Conservation (phyloP, 2,329 filamentous ascomycete genomes). For the Eutypa lata region DNA sequence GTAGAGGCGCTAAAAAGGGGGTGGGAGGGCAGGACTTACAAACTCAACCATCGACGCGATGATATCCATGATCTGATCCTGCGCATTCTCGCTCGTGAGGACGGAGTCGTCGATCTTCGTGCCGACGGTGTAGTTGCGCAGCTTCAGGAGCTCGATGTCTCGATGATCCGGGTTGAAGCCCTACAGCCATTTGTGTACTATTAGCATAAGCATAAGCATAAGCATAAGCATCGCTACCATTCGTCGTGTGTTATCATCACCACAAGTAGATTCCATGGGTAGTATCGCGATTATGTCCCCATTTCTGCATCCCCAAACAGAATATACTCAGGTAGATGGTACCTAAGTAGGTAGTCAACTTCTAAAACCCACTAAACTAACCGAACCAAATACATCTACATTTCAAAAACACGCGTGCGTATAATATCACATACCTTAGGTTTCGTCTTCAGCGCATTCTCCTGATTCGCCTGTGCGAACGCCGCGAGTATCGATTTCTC, state of each 20-base stretch:
- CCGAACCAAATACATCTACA: too few relatives aligned
- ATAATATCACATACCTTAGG: conserved; percentile 76
- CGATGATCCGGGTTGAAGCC: conserved; percentile 71
- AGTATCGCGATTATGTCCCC: too few relatives aligned
- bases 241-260: too few relatives aligned
- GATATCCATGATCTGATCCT: conserved; percentile 63
- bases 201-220: too few relatives aligned
- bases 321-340: too few relatives aligned
- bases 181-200: conserved; percentile 37
- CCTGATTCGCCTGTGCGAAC: conserved; percentile 67
- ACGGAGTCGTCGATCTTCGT: conserved; percentile 64
- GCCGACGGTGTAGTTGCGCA: conserved; percentile 75
- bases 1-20: too few relatives aligned
- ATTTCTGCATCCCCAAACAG: too few relatives aligned
- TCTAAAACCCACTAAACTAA: too few relatives aligned
- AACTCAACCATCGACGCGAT: conserved; percentile 72
- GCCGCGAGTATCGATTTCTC: conserved; percentile 55
- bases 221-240: too few relatives aligned
- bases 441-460: conserved; percentile 77
- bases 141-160: conserved; percentile 76
- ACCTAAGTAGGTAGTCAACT: too few relatives aligned
- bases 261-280: too few relatives aligned
- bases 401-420: too few relatives aligned
- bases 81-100: conserved; percentile 58
- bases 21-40: conserved; percentile 63